Evolutionary conservation across 148 eudicot genomes (phyloP), one percentile per base, ranked within the genome.

Genomic region (Spergularia marina): DNA sequence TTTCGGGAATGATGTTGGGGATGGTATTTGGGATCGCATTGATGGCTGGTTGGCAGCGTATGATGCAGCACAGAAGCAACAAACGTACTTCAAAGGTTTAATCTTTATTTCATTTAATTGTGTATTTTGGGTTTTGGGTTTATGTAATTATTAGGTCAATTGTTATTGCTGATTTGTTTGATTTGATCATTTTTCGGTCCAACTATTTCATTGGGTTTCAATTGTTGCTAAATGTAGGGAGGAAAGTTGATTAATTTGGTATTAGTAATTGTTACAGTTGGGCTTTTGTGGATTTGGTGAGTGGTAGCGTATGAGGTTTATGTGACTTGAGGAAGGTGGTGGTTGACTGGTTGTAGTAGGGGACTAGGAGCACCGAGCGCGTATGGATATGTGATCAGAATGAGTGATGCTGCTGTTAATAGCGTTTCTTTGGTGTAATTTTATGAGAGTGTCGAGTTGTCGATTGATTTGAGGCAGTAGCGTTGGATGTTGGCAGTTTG

Each of bases 41-140:
- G 70, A 92, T 94, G 98, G 96, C 96, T 23, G 98, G 93, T 40
- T 94, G 93, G 98, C 81, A 76, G 21, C 88, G 87, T 10, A 94
- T 94, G 98, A 94, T 94, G 98, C 72, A 73, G 53, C 82, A 89
- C 65, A 87, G 98, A 34, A 82, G 86, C 82, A 83, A 73, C 17
- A 89, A 94, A 80, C 97, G 98, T 10, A 64, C 81, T 54, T 75
- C 90, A 3, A 92, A 92, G 97, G 97, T 94, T 81, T 41, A 25
- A 21, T 34, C 76, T 69, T 23, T 2, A 41, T 23, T 79, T 41
- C 9, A 11, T 30, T 14, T 11, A 9, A 21, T 62, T 74, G 47
- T 57, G 53, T 53, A 25, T 49, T 76, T 7, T 71, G 12, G 7
- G 14, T 65, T 77, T 40, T 52, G 25, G 56, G 73, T 23, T 54